Base-by-base conservation (phyloP, 352 stramenopile genomes). In the Globisporangium spinosum region DNA sequence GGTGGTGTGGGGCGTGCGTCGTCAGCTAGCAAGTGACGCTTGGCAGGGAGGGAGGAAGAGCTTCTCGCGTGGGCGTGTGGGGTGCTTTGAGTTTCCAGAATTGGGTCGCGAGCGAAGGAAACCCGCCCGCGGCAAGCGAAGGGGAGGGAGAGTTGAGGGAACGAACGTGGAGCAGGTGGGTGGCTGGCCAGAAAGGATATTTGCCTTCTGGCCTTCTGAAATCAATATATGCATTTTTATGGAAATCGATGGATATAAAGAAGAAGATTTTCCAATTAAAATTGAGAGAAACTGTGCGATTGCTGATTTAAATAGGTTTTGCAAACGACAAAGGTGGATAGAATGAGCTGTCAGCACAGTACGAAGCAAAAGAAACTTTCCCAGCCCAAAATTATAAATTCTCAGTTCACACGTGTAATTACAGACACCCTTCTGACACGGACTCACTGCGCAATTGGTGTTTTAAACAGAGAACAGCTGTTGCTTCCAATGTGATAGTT, bases 81-180 rank as follows among this genome's bases (percentile, higher is more conserved):
- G 54, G 51, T 34, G 62, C 62, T 62, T 68, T 64, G 64, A 32
- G 35, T 69, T 69, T 62, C 38, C 56, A 60, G 67, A 35, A 32
- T 65, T 55, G 32, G 64, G 25, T 63, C 54, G 54, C 17, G 45
- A 68, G 49, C 51, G 64, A 54, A 69, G 54, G 51, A 53, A 32
- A 45, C 12, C 35, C 35, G 15, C 34, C 13, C 25, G 17, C 23
- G 22, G 38, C 53, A 58, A 49, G 54, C 43, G 62, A 58, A 45
- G 32, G 63, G 51, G 34, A 43, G 62, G 47, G 49, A 49, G 49
- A 15, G 20, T 22, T n/a, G 43, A 22, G 43, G 38, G 38, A 45
- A 45, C 38, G 4, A 45, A 20, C 13, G 35, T 38, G 23, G 51
- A 35, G 63, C 23, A 38, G 49, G 64, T 69, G 64, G 55, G 35